Conservation (phyloP, 352 stramenopile species). For the Aphanomyces euteiches region DNA sequence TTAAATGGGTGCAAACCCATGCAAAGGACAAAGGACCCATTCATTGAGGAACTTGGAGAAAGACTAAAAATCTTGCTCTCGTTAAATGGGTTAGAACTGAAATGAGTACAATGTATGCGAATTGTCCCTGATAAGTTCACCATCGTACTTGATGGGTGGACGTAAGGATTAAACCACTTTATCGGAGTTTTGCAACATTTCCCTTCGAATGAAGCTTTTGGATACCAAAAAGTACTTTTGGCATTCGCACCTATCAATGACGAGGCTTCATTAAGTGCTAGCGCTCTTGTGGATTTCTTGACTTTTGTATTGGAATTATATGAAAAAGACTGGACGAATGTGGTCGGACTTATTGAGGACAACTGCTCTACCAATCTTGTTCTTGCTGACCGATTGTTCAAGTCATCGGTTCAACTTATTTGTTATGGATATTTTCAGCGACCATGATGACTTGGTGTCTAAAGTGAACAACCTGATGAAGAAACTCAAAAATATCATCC, state of each 20-base stretch:
- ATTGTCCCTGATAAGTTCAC: not conserved
- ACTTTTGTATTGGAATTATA: too few relatives aligned
- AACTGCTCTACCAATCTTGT: not conserved
- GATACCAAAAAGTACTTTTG: not conserved
- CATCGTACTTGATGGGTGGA: not conserved
- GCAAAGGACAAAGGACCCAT: too few relatives aligned
- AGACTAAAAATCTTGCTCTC: too few relatives aligned
- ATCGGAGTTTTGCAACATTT: not conserved
- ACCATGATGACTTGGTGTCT: not conserved
- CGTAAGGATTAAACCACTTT: not conserved
- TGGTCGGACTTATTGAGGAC: not conserved
- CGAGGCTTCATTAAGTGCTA: not conserved
- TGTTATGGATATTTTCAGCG: not conserved
- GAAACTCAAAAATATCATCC: conserved; percentile 3
- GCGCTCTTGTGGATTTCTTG: not conserved
- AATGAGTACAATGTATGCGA: too few relatives aligned
- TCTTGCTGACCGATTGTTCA: not conserved
- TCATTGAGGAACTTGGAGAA: too few relatives aligned
- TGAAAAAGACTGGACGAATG: not conserved
- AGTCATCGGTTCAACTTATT: not conserved
- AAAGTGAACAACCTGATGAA: not conserved
- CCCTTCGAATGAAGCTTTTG: not conserved
- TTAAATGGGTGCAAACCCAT: too few relatives aligned
- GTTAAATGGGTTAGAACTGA: too few relatives aligned
- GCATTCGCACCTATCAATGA: conserved; percentile 1